Percentiles rank a stretch among this genome's conserved stretches.
Conservation (phyloP, 306 rosid genomes). For the Begonia masoniana region DNA sequence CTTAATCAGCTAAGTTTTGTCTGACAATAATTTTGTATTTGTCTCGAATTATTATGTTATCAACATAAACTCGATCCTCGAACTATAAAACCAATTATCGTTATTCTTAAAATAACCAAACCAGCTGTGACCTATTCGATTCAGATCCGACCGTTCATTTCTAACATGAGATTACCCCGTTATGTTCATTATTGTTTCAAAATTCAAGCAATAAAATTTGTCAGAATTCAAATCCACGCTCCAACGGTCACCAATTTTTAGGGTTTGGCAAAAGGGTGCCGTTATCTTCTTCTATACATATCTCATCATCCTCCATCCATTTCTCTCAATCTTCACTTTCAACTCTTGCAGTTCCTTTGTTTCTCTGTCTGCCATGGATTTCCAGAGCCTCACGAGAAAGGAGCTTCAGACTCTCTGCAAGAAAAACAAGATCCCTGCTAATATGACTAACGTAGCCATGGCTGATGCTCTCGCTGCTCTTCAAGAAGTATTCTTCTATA, state of each 20-base stretch:
- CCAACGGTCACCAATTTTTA: slow-evolving; percentile 47
- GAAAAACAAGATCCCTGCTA: slow-evolving; percentile 87
- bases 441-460: slow-evolving; percentile 76
- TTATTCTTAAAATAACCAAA: no score
- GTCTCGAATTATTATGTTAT: no score
- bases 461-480: slow-evolving; percentile 66
- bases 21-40: no score
- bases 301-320: slow-evolving; percentile 1
- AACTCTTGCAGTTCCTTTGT: no score
- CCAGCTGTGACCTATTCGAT: no score
- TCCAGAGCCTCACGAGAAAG: slow-evolving; percentile 64
- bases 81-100: no score
- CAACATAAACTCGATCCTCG: no score
- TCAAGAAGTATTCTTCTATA: slow-evolving; percentile 38
- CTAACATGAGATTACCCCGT: no score
- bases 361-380: slow-evolving; percentile 57
- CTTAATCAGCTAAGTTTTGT: no score
- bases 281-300: slow-evolving; percentile 6
- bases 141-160: no score
- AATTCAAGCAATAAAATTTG: no score
- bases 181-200: no score
- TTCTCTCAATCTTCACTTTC: background rate
- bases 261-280: slow-evolving; percentile 24
- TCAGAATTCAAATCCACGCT: slow-evolving; percentile 28
- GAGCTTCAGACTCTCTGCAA: slow-evolving; percentile 79